phyloP scores from a whole-genome alignment of 2,329 filamentous ascomycete species.

The Aulographum hederae region DNA sequence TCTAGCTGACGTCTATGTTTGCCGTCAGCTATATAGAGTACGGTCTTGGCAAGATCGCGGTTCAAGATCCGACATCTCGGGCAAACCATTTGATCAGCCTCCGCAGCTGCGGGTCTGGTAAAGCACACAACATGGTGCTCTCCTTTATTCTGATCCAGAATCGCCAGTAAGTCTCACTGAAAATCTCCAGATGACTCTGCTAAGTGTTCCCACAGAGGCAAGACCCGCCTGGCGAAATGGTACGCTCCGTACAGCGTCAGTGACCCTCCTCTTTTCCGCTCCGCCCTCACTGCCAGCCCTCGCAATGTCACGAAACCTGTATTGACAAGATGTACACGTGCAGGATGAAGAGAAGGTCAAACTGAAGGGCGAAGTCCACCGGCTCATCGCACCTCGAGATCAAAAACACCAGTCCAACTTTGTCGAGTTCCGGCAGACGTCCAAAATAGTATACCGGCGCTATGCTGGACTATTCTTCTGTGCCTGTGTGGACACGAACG shows the following conservation, averaged over 20 bases:
- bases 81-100: too few species aligned
- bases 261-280: slow-evolving; percentile 4
- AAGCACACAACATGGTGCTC: slow-evolving; percentile 35
- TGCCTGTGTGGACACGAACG: slow-evolving; percentile 95
- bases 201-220: slow-evolving; percentile 45
- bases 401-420: slow-evolving; percentile 99
- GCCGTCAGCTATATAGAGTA: too few species aligned
- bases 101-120: too few species aligned
- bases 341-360: slow-evolving; percentile 97
- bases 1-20: too few species aligned
- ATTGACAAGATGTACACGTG: too few species aligned
- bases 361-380: slow-evolving; percentile 96
- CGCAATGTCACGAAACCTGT: too few species aligned
- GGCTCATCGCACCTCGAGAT: slow-evolving; percentile 89
- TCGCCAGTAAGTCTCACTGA: slow-evolving; percentile 43
- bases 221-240: slow-evolving; percentile 97
- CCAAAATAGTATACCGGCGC: slow-evolving; percentile 92
- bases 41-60: too few species aligned
- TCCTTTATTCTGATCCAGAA: slow-evolving; percentile 87
- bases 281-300: slow-evolving; percentile 2
- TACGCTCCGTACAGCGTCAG: slow-evolving; percentile 81
- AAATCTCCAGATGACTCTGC: not conserved
- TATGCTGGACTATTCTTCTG: slow-evolving; percentile 99
- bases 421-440: slow-evolving; percentile 72
- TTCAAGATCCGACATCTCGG: too few species aligned